Conservation (phyloP, 495 filamentous ascomycete genomes). For the Aspergillus homomorphus region DNA sequence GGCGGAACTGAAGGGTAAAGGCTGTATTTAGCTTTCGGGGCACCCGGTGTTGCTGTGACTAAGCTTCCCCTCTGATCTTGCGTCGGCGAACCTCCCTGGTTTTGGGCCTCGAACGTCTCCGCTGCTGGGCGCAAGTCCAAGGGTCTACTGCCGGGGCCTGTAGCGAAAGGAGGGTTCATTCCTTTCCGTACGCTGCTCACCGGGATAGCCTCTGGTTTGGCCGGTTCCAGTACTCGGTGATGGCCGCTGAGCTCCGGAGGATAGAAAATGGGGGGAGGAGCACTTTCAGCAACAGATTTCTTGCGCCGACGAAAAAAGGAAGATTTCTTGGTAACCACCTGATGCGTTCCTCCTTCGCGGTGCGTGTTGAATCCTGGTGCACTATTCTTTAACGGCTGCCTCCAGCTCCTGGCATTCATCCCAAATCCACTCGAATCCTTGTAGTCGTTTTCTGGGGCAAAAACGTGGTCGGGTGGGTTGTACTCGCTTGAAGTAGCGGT, state of each 20-base stretch:
- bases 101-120: conserved; percentile 17
- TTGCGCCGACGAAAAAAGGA: conserved; percentile 95
- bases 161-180: conserved; percentile 79
- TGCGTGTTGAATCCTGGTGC: conserved; percentile 25
- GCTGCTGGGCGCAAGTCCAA: conserved; percentile 17
- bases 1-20: conserved; percentile 28
- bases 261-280: conserved; percentile 48
- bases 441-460: conserved; percentile 28
- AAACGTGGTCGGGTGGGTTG: conserved; percentile 17
- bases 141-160: conserved; percentile 23
- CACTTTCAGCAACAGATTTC: conserved; percentile 66
- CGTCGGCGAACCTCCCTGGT: conserved; percentile 15
- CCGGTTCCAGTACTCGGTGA: conserved; percentile 24
- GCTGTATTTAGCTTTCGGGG: conserved; percentile 24
- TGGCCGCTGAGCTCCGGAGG: conserved; percentile 32
- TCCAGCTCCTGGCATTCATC: conserved; percentile 21
- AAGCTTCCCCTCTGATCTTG: conserved; percentile 30
- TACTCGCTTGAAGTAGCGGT: conserved; percentile 23
- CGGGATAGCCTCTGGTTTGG: conserved; percentile 61
- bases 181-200: conserved; percentile 81
- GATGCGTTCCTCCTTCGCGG: conserved; percentile 45
- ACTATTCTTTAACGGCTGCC: conserved; percentile 27
- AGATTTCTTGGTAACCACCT: conserved; percentile 78
- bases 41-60: conserved; percentile 18
- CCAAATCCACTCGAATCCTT: conserved; percentile 24